Evolutionary conservation across 768 basidiomycete species (phyloP), one percentile per base, ranked within the genome.

Genomic region (Suillus plorans): DNA sequence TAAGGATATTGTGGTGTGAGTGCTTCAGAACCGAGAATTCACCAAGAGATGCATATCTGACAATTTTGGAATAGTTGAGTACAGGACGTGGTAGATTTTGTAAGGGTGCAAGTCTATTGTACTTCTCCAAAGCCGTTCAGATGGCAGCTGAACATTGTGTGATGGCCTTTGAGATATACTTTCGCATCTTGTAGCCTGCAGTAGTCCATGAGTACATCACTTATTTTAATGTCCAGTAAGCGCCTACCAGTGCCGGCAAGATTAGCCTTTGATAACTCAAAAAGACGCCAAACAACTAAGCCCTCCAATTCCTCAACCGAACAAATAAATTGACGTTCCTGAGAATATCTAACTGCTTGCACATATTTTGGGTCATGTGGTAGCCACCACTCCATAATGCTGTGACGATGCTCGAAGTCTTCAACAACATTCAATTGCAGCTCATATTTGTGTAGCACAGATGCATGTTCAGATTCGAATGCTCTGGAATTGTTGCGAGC

Each of bases 271-370:
- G 45, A 47, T 47, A 47, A 47, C 45, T 47, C 45, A 47, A 47
- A 47, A 47, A 47, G 45, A 47, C 4, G n/a, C 45, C 74, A 73
- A 1, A 80, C 66, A 12, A 77, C 75, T 16, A 81, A 75, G 20
- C 68, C 50, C 57, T 80, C 75, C 0, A 82, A 65, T 16, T 71
- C 67, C 14, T 79, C 70, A 2, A 82, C 69, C 0, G 74, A 76
- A 12, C 44, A 60, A 16, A 69, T 71, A 53, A 79, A 81, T 18
- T 69, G 64, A 22, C 5, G 16, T 10, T 61, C 45, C 41, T 64
- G 28, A 22, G 28, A 16, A 53, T 64, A 64, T 18, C 68, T n/a
- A 1, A 63, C 9, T 6, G 64, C 62, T 12, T 65, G 50, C 25
- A 42, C 55, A 52, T 78, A 81, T 50, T 78, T 69, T 10, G 60